These are phyloP conservation scores for Aspergillus candidus DNA, from an alignment of 2,329 filamentous ascomycete species.

Conservation along the genomic window DNA sequence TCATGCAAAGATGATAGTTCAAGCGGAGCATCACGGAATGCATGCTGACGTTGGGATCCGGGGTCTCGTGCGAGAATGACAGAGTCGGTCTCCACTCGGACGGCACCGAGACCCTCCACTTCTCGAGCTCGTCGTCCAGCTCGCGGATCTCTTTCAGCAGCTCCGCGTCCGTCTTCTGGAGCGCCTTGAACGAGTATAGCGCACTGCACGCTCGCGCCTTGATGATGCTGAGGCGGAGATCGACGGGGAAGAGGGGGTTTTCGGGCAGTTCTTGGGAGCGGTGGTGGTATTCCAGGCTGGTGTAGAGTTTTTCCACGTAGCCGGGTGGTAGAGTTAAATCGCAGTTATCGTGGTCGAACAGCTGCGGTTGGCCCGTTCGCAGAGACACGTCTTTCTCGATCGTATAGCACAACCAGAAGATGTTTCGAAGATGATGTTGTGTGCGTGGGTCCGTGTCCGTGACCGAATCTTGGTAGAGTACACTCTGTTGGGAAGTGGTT, in stretches of 20 bases:
- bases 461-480: constrained; percentile 15
- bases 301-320: constrained; percentile 30
- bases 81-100: constrained; percentile 43
- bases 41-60: constrained; percentile 39
- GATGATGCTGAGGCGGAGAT: constrained; percentile 46
- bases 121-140: constrained; percentile 52
- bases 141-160: constrained; percentile 51
- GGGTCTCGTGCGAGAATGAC: constrained; percentile 34
- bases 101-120: constrained; percentile 49
- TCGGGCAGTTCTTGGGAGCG: constrained; percentile 15
- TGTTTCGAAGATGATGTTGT: constrained; percentile 28
- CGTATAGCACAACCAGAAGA: constrained; percentile 53
- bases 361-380: constrained; percentile 49
- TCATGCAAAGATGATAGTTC: constrained; percentile 52
- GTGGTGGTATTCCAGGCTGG: constrained; percentile 17
- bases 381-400: constrained; percentile 54
- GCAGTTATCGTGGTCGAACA: constrained; percentile 48
- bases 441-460: constrained; percentile 13
- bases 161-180: constrained; percentile 50
- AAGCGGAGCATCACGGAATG: constrained; percentile 46
- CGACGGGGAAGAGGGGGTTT: constrained; percentile 40
- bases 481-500: constrained; percentile 15
- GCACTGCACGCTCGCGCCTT: constrained; percentile 47
- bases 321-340: constrained; percentile 46
- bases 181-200: constrained; percentile 46